These are phyloP conservation scores for Auricularia sp. DNA, from an alignment of 768 basidiomycete species.

Conservation along the genomic window DNA sequence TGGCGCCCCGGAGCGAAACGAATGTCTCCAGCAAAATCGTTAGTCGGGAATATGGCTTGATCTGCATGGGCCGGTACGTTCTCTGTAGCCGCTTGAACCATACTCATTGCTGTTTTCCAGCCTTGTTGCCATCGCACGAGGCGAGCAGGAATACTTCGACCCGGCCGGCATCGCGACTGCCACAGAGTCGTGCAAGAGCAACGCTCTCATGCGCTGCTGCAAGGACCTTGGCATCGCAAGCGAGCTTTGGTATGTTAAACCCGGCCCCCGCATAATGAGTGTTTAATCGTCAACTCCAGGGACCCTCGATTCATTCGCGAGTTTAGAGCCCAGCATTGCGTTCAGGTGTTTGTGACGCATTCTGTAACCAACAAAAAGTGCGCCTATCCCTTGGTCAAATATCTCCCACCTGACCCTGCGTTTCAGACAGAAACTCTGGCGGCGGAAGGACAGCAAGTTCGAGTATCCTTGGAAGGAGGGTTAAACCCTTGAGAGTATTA, in stretches of 20 bases:
- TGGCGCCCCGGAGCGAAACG: constrained; percentile 87
- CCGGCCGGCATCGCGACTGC: constrained; percentile 85
- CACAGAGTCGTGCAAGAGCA: constrained; percentile 90
- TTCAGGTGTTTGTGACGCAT: constrained; percentile 83
- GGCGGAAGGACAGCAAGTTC: constrained; percentile 79
- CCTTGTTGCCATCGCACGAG: constrained; percentile 81
- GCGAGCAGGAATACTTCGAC: constrained; percentile 96
- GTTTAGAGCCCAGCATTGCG: constrained; percentile 76
- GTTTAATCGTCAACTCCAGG: constrained; percentile 36
- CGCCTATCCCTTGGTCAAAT: constrained; percentile 22
- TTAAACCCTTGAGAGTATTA: constrained; percentile 3
- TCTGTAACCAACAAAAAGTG: constrained; percentile 83
- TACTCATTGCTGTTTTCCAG: constrained; percentile 28
- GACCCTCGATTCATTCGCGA: constrained; percentile 92
- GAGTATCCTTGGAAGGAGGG: constrained; percentile 80
- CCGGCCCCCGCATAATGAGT: neutral
- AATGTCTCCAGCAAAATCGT: constrained; percentile 83
- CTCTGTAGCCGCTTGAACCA: neutral
- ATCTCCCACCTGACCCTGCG: constrained; percentile 3
- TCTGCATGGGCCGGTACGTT: constrained; percentile 75
- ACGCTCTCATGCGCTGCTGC: constrained; percentile 94
- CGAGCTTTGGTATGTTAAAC: constrained; percentile 72
- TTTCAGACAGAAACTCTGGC: constrained; percentile 81
- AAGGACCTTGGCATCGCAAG: constrained; percentile 95
- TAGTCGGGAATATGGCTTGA: constrained; percentile 87